A percentile compares a stretch with the other conserved stretches of the same genome.
phyloP scores from a whole-genome alignment of 2,329 filamentous ascomycete species.

The Ophiocordyceps australis region DNA sequence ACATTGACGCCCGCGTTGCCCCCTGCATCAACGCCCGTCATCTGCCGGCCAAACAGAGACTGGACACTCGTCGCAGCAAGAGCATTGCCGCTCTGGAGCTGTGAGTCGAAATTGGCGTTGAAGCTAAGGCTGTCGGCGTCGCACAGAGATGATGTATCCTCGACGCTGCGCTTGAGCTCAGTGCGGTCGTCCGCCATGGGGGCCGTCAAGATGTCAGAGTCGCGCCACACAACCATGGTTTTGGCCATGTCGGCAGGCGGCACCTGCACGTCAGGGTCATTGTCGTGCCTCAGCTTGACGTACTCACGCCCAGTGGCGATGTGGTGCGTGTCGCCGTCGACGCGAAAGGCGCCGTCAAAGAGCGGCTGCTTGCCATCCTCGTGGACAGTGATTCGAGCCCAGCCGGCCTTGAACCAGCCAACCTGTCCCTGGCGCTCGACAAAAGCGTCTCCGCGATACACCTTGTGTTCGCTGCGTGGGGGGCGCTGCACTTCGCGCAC shows the following conservation, averaged over 20 bases:
- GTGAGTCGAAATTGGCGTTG: conserved; percentile 59
- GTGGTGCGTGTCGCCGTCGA: conserved; percentile 73
- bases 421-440: conserved; percentile 37
- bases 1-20: conserved; percentile 55
- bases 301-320: conserved; percentile 64
- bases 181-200: conserved; percentile 18
- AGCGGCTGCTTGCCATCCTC: conserved; percentile 61
- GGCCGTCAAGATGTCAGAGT: conserved; percentile 53
- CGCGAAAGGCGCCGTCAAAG: conserved; percentile 78
- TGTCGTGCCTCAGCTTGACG: conserved; percentile 46
- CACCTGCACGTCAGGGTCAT: conserved; percentile 48
- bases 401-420: conserved; percentile 68
- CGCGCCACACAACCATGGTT: conserved; percentile 79
- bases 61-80: conserved; percentile 44
- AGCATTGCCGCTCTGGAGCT: conserved; percentile 28
- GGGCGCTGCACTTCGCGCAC: conserved; percentile 50
- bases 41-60: conserved; percentile 55
- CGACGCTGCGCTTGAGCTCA: conserved; percentile 45
- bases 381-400: conserved; percentile 65
- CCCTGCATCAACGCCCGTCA: conserved; percentile 52
- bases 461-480: conserved; percentile 54
- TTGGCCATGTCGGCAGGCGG: conserved; percentile 34
- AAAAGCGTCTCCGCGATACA: conserved; percentile 70
- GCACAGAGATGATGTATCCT: conserved; percentile 35
- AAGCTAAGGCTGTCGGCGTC: conserved; percentile 59